Conservation (phyloP, 208 protist genomes). For the Trypanosoma lewisi region DNA sequence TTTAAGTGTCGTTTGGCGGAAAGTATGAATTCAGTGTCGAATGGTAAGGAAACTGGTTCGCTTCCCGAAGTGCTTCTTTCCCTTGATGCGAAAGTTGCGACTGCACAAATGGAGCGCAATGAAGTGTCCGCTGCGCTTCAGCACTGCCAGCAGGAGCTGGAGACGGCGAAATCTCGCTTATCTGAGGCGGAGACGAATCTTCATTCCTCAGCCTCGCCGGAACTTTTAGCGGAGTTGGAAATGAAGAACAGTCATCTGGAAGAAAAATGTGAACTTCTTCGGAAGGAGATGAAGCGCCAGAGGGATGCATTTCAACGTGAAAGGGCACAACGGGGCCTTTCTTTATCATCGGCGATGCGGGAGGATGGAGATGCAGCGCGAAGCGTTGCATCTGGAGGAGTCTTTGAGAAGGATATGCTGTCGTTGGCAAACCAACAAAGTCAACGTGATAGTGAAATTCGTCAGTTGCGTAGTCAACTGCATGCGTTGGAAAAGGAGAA, state of each 20-base stretch:
- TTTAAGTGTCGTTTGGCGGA: background rate
- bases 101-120: slow-evolving; percentile 14
- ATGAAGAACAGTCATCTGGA: slow-evolving; percentile 56
- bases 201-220: background rate
- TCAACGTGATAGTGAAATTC: slow-evolving; percentile 37
- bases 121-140: slow-evolving; percentile 4
- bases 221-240: slow-evolving; percentile 25
- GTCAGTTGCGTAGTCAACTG: slow-evolving; percentile 15
- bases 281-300: slow-evolving; percentile 75
- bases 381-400: slow-evolving; percentile 31
- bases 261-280: slow-evolving; percentile 75
- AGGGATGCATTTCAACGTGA: slow-evolving; percentile 62
- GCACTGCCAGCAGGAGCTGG: background rate
- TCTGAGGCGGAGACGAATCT: slow-evolving; percentile 26
- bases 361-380: slow-evolving; percentile 27
- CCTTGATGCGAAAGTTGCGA: slow-evolving; percentile 9
- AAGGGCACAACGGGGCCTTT: slow-evolving; percentile 18
- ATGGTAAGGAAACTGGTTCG: background rate
- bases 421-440: slow-evolving; percentile 37
- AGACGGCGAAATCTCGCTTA: background rate
- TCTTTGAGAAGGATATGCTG: slow-evolving; percentile 55
- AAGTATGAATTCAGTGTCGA: background rate
- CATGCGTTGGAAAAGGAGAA: slow-evolving; percentile 50
- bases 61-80: background rate
- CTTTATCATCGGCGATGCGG: background rate